Evolutionary conservation across 2,329 filamentous ascomycete species (phyloP).

Genomic region (Cercospora brassicicola): DNA sequence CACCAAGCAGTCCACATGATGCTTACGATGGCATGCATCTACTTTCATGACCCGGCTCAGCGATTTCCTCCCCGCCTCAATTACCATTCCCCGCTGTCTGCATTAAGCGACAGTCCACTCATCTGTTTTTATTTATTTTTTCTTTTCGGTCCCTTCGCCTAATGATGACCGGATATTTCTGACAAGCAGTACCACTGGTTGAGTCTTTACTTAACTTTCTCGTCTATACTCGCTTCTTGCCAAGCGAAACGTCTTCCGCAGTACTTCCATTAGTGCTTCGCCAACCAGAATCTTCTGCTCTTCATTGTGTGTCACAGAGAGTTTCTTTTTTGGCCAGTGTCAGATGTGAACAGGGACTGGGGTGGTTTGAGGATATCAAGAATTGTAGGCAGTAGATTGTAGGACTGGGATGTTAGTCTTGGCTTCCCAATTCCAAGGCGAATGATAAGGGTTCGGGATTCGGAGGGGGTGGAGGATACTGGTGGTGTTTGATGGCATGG

Average conservation of each 20-base stretch:
- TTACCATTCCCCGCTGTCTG: neutral
- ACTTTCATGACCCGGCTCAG: neutral
- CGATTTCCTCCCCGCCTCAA: neutral
- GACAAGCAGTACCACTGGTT: neutral
- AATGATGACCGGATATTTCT: neutral
- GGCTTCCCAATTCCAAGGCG: neutral
- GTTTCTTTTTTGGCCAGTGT: neutral
- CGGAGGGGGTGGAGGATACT: no score
- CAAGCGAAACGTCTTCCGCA: constrained; percentile 11
- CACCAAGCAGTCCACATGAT: neutral
- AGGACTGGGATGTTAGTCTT: neutral
- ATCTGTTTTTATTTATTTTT: neutral
- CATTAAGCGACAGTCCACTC: neutral
- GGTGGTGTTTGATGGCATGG: no score
- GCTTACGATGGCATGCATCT: neutral
- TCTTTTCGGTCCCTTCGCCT: neutral
- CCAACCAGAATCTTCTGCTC: neutral
- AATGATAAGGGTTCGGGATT: neutral
- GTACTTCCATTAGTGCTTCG: constrained; percentile 13
- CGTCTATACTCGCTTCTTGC: constrained; percentile 12
- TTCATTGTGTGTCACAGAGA: neutral
- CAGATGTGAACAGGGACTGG: neutral
- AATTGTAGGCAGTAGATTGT: neutral
- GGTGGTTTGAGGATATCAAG: neutral
- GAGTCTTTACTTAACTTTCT: neutral